These are phyloP conservation scores for Rhodotorula sp. DNA, from an alignment of 1,284 basidiomycete species.

Conservation along the genomic window DNA sequence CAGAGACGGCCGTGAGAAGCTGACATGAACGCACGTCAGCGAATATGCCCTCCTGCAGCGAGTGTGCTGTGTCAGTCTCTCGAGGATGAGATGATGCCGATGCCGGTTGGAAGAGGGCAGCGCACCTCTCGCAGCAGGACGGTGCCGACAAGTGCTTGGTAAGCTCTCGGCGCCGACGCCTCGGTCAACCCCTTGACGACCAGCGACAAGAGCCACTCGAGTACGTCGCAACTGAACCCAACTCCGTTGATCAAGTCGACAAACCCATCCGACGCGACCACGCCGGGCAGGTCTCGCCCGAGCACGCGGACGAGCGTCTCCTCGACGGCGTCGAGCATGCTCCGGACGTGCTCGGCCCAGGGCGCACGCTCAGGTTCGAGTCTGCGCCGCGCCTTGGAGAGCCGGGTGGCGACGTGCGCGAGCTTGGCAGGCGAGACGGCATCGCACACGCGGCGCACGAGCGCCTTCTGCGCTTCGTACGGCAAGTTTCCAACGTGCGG, in stretches of 20 bases:
- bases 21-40: slow-evolving; percentile 36
- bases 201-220: slow-evolving; percentile 44
- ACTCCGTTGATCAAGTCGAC: slow-evolving; percentile 46
- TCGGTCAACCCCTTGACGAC: slow-evolving; percentile 46
- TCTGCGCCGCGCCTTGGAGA: slow-evolving; percentile 43
- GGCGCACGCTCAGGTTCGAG: slow-evolving; percentile 45
- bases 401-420: slow-evolving; percentile 58
- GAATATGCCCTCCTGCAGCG: slow-evolving; percentile 38
- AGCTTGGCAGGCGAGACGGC: slow-evolving; percentile 66
- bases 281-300: slow-evolving; percentile 32
- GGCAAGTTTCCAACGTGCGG: slow-evolving; percentile 72
- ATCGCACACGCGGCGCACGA: slow-evolving; percentile 70
- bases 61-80: background rate
- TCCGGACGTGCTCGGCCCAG: slow-evolving; percentile 48
- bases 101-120: no score
- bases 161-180: slow-evolving; percentile 50
- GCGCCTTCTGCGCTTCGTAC: slow-evolving; percentile 64
- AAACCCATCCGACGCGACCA: slow-evolving; percentile 42
- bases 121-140: slow-evolving; percentile 45
- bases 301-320: slow-evolving; percentile 38
- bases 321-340: slow-evolving; percentile 50
- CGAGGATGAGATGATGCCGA: background rate
- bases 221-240: slow-evolving; percentile 47
- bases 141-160: slow-evolving; percentile 44
- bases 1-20: no score